Conservation (phyloP, 139 green algal genomes). For the Coelastrella sp. region DNA sequence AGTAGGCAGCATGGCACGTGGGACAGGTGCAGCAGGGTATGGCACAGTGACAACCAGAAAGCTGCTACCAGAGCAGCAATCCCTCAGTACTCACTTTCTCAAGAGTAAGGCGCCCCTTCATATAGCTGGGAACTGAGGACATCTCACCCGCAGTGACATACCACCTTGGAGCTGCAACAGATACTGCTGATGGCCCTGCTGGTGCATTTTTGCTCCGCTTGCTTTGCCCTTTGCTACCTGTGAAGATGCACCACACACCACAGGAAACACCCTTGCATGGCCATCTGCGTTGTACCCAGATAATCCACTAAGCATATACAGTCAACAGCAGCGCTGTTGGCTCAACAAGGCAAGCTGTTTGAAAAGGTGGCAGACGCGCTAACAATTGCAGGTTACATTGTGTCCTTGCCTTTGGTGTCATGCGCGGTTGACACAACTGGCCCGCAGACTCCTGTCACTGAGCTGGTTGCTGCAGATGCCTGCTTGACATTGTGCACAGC, state of each 20-base stretch:
- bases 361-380: too few species aligned
- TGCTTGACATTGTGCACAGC: background rate
- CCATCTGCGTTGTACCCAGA: too few species aligned
- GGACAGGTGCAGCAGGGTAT: background rate
- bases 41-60: background rate
- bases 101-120: slow-evolving; percentile 72
- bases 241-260: too few species aligned
- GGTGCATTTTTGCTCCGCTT: background rate
- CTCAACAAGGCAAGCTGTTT: too few species aligned
- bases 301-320: too few species aligned
- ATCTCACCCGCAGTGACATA: slow-evolving; percentile 78
- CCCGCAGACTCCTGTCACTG: background rate
- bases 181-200: background rate
- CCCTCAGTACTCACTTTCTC: slow-evolving; percentile 60
- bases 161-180: slow-evolving; percentile 53
- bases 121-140: slow-evolving; percentile 68
- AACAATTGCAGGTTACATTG: too few species aligned
- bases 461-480: background rate
- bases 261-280: too few species aligned
- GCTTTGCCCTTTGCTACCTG: background rate
- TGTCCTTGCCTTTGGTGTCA: too few species aligned
- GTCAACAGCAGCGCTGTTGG: too few species aligned
- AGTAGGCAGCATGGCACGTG: background rate
- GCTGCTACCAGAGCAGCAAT: background rate
- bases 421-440: slow-evolving; percentile 6